Conservation (phyloP, 257 asterid genomes). For the Gentiana dahurica region DNA sequence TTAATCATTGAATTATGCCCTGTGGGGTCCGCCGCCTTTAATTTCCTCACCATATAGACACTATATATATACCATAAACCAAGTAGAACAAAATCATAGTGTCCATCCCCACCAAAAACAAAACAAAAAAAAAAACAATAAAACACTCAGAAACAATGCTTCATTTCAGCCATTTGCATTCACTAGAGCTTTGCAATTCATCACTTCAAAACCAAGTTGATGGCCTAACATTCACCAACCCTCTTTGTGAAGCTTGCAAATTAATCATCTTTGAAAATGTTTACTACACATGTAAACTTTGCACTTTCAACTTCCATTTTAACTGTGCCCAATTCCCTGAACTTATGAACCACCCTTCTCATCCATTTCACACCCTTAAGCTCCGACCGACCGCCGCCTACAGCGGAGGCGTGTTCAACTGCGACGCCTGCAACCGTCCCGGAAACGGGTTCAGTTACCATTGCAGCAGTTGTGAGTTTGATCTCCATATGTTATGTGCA, state of each 20-base stretch:
- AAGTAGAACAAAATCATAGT: no score
- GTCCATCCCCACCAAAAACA: no score
- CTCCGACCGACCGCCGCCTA: conserved; percentile 23
- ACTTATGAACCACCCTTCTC: conserved; percentile 20
- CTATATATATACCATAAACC: no score
- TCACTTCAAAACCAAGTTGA: conserved; percentile 16
- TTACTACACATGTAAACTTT: background rate
- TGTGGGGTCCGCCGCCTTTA: no score
- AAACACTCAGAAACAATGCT: no score
- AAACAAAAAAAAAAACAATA: no score
- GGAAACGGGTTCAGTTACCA: conserved; percentile 22
- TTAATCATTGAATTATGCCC: no score
- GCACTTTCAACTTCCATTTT: conserved; percentile 32
- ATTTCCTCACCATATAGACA: no score
- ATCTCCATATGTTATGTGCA: conserved; percentile 37
- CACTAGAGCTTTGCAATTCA: conserved; percentile 23
- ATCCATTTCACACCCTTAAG: conserved; percentile 19
- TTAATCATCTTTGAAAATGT: no score
- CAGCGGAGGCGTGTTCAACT: conserved; percentile 12
- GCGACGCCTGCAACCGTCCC: conserved; percentile 22
- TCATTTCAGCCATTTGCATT: conserved; percentile 29
- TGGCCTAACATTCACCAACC: conserved; percentile 17
- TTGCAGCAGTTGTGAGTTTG: conserved; percentile 22
- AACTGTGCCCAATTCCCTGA: conserved; percentile 29
- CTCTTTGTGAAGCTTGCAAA: no score